These are phyloP conservation scores for Canavalia gladiata DNA, from an alignment of 306 rosid species.

Conservation along the genomic window DNA sequence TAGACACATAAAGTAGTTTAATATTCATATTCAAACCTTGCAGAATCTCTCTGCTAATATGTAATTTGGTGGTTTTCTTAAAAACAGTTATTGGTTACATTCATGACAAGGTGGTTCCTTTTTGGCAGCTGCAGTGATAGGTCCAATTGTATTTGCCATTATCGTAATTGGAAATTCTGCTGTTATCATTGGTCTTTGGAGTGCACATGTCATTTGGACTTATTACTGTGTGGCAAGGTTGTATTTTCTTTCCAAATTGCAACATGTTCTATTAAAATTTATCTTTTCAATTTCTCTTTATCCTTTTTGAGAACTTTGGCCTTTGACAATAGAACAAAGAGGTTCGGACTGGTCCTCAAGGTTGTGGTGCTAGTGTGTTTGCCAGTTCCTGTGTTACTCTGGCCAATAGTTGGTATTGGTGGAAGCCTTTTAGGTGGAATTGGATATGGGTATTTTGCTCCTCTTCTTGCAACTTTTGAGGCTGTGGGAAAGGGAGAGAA, in stretches of 20 bases:
- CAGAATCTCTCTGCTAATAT: background rate
- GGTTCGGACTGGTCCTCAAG: constrained; percentile 73
- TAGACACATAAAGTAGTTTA: background rate
- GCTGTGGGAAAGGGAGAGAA: constrained; percentile 60
- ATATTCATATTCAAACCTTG: background rate
- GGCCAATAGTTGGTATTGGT: constrained; percentile 68
- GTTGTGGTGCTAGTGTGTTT: constrained; percentile 59
- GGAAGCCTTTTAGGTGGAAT: constrained; percentile 82
- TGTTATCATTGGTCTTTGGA: constrained; percentile 74
- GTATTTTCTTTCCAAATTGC: constrained; percentile 35
- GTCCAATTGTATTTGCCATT: constrained; percentile 60
- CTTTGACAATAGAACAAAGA: constrained; percentile 67
- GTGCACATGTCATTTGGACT: constrained; percentile 80
- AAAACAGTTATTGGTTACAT: background rate
- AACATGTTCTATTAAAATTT: constrained; percentile 11
- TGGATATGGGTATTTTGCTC: constrained; percentile 80
- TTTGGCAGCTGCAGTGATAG: constrained; percentile 62
- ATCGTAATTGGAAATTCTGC: constrained; percentile 68
- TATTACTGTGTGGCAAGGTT: constrained; percentile 75
- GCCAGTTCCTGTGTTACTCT: constrained; percentile 72
- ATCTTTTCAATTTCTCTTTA: constrained; percentile 16
- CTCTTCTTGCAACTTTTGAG: constrained; percentile 84
- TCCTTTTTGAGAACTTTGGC: constrained; percentile 18
- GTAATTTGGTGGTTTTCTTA: background rate
- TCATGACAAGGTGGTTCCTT: constrained; percentile 15